Percentiles rank a stretch among this genome's conserved stretches.
These are phyloP conservation scores for Penicillium turbatum DNA, from an alignment of 495 filamentous ascomycete genomes.

Conservation along the genomic window DNA sequence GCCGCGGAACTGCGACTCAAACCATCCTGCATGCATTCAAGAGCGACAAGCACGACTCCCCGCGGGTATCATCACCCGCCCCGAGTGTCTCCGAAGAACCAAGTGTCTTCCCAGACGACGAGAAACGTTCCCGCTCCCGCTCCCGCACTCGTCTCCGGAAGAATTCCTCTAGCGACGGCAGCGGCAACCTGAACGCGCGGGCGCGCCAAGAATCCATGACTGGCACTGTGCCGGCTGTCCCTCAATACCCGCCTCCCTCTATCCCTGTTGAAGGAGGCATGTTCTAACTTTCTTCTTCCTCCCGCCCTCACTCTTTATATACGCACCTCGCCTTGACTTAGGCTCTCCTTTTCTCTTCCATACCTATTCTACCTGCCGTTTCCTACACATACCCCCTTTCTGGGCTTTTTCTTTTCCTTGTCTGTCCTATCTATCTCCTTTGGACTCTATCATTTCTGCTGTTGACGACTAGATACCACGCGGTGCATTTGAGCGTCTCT, in stretches of 20 bases:
- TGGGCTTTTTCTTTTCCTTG: neutral
- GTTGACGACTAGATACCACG: constrained; percentile 13
- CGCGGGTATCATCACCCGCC: constrained; percentile 22
- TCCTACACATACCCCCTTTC: neutral
- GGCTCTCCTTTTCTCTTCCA: constrained; percentile 8
- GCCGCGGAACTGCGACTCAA: constrained; percentile 52
- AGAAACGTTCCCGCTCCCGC: constrained; percentile 43
- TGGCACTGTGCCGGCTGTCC: constrained; percentile 31
- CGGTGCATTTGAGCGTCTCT: constrained; percentile 12
- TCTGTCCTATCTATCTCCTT: constrained; percentile 20
- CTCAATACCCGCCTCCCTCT: constrained; percentile 36
- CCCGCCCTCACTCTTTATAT: neutral
- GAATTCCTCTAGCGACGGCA: constrained; percentile 41
- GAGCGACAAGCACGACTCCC: constrained; percentile 33
- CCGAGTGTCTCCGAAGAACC: constrained; percentile 39
- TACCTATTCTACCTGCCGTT: constrained; percentile 7
- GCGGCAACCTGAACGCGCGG: constrained; percentile 38
- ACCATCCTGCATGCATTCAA: constrained; percentile 51
- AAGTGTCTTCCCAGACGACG: constrained; percentile 49
- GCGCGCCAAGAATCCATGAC: constrained; percentile 40
- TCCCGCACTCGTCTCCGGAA: constrained; percentile 52
- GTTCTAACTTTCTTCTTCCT: constrained; percentile 29
- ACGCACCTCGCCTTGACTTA: constrained; percentile 8
- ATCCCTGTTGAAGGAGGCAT: constrained; percentile 43
- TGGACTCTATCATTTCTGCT: constrained; percentile 9